These are phyloP conservation scores for Pezicula radicicola DNA, from an alignment of 2,329 filamentous ascomycete genomes.

Conservation along the genomic window DNA sequence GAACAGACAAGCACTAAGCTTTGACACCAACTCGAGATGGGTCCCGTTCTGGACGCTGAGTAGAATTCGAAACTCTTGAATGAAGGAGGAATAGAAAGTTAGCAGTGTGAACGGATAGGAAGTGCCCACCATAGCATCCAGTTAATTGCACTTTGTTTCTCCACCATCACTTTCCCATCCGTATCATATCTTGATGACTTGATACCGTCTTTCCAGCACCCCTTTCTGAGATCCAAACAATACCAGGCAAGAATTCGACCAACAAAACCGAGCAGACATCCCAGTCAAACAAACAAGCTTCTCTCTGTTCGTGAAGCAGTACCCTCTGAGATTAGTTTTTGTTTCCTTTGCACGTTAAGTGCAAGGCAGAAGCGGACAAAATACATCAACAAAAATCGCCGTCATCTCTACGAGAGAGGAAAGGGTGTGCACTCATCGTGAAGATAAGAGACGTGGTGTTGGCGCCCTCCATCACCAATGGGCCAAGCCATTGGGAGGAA, in stretches of 20 bases:
- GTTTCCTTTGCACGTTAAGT: conserved; percentile 66
- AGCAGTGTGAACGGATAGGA: conserved; percentile 14
- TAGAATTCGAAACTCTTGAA: conserved; percentile 11
- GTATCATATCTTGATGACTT: conserved; percentile 11
- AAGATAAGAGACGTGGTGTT: conserved; percentile 23
- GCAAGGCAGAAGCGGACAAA: conserved; percentile 86
- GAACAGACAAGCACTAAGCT: conserved; percentile 79
- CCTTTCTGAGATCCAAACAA: conserved; percentile 15
- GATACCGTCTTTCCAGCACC: conserved; percentile 12
- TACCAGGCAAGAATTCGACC: conserved; percentile 13
- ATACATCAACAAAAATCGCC: conserved; percentile 92
- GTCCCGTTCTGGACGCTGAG: conserved; percentile 52
- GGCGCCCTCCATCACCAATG: conserved; percentile 29
- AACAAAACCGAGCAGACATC: conserved; percentile 16
- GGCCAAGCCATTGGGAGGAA: conserved; percentile 45
- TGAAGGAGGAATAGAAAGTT: conserved; percentile 7
- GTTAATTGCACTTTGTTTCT: conserved; percentile 14
- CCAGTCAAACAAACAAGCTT: conserved; percentile 33
- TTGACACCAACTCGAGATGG: conserved; percentile 93
- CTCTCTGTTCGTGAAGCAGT: conserved; percentile 80
- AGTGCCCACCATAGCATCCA: conserved; percentile 20
- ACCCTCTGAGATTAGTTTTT: conserved; percentile 94
- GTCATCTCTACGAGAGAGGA: conserved; percentile 51
- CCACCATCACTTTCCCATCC: conserved; percentile 6
- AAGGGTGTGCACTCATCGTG: conserved; percentile 19